A percentile compares a stretch with the other conserved stretches of the same genome.
Conservation (phyloP, 257 asterid genomes). For the Salvia rosmarinus region DNA sequence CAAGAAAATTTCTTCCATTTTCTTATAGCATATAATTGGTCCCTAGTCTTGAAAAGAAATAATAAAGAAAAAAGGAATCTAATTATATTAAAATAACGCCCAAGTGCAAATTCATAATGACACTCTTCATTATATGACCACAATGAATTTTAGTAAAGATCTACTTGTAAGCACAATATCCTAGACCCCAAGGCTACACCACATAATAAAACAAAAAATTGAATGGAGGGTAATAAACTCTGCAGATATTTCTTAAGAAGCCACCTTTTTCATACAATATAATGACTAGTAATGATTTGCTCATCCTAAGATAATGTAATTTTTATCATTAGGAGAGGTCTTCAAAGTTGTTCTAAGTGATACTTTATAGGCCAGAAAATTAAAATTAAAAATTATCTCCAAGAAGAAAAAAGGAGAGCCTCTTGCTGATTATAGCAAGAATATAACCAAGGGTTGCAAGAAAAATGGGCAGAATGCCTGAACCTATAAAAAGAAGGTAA, state of each 20-base stretch:
- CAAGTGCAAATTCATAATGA: background rate
- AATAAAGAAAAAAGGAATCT: background rate
- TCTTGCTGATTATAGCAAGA: background rate
- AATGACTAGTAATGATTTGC: background rate
- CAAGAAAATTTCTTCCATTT: conserved; percentile 6
- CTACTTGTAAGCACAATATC: conserved; percentile 6
- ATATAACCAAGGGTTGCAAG: background rate
- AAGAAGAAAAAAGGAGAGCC: background rate
- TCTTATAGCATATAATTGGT: conserved; percentile 2
- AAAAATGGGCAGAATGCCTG: background rate
- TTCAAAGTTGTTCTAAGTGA: background rate
- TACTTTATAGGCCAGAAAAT: background rate
- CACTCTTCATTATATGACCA: background rate
- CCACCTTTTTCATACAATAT: background rate
- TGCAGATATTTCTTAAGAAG: conserved; percentile 1
- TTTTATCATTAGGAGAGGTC: background rate
- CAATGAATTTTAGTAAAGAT: conserved; percentile 1
- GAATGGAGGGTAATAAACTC: conserved; percentile 9
- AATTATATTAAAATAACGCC: conserved; percentile 1
- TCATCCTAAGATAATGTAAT: background rate
- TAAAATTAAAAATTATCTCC: background rate
- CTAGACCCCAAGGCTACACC: no score
- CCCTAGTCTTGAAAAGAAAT: background rate
- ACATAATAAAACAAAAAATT: background rate
- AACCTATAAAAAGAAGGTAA: background rate